Evolutionary conservation across 2,329 filamentous ascomycete species (phyloP).

Genomic region (Claviceps sp.): DNA sequence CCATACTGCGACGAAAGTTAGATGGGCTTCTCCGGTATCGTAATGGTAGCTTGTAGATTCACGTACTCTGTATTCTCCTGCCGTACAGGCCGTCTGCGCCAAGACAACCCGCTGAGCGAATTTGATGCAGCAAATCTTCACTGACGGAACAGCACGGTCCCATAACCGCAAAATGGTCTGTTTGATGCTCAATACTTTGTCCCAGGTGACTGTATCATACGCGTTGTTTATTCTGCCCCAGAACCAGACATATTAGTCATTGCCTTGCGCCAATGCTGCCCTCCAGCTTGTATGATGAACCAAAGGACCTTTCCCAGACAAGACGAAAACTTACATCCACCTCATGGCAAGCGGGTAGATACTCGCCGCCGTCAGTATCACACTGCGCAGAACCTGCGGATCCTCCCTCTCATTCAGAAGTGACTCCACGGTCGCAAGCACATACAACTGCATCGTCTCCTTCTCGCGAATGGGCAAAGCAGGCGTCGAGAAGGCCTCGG

Average conservation of each 20-base stretch:
- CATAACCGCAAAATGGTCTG: slow-evolving; percentile 76
- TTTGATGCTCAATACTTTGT: slow-evolving; percentile 80
- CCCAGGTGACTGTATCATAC: slow-evolving; percentile 71
- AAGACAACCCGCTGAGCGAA: slow-evolving; percentile 90
- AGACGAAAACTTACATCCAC: slow-evolving; percentile 70
- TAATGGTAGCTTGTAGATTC: too few relatives aligned
- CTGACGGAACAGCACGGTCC: slow-evolving; percentile 62
- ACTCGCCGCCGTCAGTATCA: slow-evolving; percentile 79
- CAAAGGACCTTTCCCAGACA: slow-evolving; percentile 17
- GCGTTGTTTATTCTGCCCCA: slow-evolving; percentile 66
- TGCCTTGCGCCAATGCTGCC: not conserved
- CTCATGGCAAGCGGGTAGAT: slow-evolving; percentile 85
- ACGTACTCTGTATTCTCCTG: slow-evolving; percentile 69
- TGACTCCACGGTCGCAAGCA: slow-evolving; percentile 62
- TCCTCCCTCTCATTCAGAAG: slow-evolving; percentile 65
- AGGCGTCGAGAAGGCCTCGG: slow-evolving; percentile 92
- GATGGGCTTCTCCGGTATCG: not conserved
- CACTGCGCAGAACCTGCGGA: slow-evolving; percentile 65
- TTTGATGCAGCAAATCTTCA: slow-evolving; percentile 92
- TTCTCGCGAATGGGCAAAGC: slow-evolving; percentile 65
- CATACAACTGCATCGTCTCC: slow-evolving; percentile 61
- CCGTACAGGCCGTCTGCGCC: slow-evolving; percentile 74
- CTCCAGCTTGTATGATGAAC: not conserved
- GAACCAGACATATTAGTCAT: not conserved
- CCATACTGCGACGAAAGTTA: slow-evolving; percentile 23